Evolutionary conservation across 2,329 filamentous ascomycete genomes (phyloP).

Genomic region (Simplicillium sp.): DNA sequence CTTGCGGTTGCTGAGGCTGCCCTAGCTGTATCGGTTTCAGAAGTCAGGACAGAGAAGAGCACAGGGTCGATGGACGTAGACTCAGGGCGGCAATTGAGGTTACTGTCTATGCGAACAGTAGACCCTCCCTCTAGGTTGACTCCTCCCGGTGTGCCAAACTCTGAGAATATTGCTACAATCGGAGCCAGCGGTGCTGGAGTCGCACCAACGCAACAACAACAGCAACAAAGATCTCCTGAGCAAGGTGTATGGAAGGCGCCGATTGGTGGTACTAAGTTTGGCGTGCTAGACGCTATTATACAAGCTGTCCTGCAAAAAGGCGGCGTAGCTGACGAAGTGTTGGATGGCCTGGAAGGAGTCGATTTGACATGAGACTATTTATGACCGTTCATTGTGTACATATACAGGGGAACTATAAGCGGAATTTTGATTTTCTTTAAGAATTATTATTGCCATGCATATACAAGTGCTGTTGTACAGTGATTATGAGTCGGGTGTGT

Average conservation of each 20-base stretch:
- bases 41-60: constrained; percentile 18
- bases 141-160: constrained; percentile 58
- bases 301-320: constrained; percentile 66
- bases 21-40: constrained; percentile 71
- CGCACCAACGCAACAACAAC: constrained; percentile 23
- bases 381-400: neutral
- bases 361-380: constrained; percentile 46
- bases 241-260: constrained; percentile 82
- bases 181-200: constrained; percentile 25
- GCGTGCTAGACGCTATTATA: constrained; percentile 63
- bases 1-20: constrained; percentile 87
- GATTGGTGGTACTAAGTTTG: constrained; percentile 71
- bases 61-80: constrained; percentile 31
- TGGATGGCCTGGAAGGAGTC: constrained; percentile 70
- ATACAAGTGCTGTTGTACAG: too few species aligned
- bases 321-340: constrained; percentile 77
- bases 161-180: constrained; percentile 47
- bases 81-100: constrained; percentile 35
- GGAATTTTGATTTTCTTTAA: too few species aligned
- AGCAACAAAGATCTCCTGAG: constrained; percentile 42
- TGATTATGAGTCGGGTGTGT: too few species aligned
- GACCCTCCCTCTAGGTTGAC: constrained; percentile 68
- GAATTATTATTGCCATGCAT: too few species aligned
- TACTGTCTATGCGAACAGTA: constrained; percentile 63
- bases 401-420: too few species aligned